Base-by-base conservation (phyloP, 2,329 filamentous ascomycete genomes). In the Trichoderma koningii region DNA sequence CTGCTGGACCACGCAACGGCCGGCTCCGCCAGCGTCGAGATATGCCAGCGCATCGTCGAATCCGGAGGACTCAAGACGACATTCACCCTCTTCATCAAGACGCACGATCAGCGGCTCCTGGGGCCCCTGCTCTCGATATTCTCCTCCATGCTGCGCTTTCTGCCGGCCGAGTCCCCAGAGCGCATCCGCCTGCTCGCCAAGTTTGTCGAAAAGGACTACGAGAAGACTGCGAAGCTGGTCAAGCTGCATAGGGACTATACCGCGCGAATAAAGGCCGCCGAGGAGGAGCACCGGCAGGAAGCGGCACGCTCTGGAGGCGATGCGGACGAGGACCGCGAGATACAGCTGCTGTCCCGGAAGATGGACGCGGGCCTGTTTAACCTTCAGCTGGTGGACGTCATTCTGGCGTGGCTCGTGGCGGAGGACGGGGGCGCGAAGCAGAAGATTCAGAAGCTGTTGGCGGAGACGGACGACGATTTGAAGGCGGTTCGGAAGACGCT, bases 121-220 rank as follows among this genome's bases (percentile, higher is more conserved):
- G 92, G 96, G 72, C 93, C 97, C 74, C 79, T 98, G 0, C 81
- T 98, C 7, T 89, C 91, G 9, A 90, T 98, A 10, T 93, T 98
- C 68, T 86, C 91, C 0, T 91, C 90, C 0, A 84, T 99, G 74
- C 82, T 99, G 1, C 88, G 93, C 26, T 83, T 89, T 4, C 77
- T 99, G 1, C 93, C 93, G 0, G 90, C 87, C 17, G 87, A 92
- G 38, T 93, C 91, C 1, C 82, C 91, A 0, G 83, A 88, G 38
- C 86, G 95, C 6, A 96, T 98, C 70, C 87, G 95, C 4, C 85
- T 89, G 0, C 83, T 98, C 4, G 94, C 93, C 55, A 99, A 99
- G 73, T 98, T 98, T 72, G 90, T 97, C 19, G 95, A 99, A 76
- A 96, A 92, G 74, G 88, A 97, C 69, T 97, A 96, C 74, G 92